phyloP scores from a whole-genome alignment of 176 grass and related monocot genomes.

The Oryza punctata region DNA sequence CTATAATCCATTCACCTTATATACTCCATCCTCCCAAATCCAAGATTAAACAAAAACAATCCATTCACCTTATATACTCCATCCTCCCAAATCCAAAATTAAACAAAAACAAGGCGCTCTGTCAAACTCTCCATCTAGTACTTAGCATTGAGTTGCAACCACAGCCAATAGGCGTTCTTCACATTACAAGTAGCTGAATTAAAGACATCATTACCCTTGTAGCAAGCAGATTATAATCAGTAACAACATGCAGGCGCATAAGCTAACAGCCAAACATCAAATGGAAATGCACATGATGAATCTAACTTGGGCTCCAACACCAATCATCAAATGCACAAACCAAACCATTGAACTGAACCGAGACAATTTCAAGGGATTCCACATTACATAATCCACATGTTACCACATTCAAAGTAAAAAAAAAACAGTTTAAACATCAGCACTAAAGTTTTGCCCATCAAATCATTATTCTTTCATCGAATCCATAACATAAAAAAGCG shows the following conservation, averaged over 20 bases:
- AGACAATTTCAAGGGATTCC: slow-evolving; percentile 40
- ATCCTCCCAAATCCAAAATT: slow-evolving; percentile 1
- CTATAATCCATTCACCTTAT: not conserved
- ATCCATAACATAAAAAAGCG: slow-evolving; percentile 34
- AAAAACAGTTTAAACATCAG: slow-evolving; percentile 32
- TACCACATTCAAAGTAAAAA: slow-evolving; percentile 32
- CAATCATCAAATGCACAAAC: slow-evolving; percentile 24
- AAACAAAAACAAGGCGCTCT: not conserved
- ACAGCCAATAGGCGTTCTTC: not conserved
- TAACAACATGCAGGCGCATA: not conserved
- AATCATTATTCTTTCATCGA: slow-evolving; percentile 55
- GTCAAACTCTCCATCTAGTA: not conserved
- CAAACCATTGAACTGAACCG: slow-evolving; percentile 24
- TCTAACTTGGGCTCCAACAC: not conserved
- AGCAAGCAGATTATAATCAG: not conserved
- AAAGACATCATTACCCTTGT: not conserved
- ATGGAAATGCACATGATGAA: not conserved
- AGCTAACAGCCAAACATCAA: not conserved
- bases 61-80: not conserved
- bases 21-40: not conserved
- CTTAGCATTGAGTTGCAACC: not conserved
- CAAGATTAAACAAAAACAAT: not conserved
- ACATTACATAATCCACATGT: slow-evolving; percentile 48
- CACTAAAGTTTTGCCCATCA: slow-evolving; percentile 46
- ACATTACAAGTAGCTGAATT: not conserved